These are phyloP conservation scores for Wickerhamomyces chaumierensis DNA, from an alignment of 805 yeast species.

Conservation along the genomic window DNA sequence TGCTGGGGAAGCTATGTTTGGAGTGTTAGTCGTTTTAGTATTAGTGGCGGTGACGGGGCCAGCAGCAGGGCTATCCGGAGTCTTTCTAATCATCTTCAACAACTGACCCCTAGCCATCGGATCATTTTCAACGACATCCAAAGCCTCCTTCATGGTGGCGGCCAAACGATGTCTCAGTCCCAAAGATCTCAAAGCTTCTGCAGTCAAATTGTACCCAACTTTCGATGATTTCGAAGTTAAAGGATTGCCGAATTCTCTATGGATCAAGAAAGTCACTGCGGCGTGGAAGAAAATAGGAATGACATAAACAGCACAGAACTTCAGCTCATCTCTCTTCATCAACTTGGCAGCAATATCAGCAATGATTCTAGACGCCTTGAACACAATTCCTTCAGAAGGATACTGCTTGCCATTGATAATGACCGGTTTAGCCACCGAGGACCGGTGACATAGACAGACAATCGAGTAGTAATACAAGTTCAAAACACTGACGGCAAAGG, in stretches of 20 bases:
- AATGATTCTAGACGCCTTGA: conserved; percentile 72
- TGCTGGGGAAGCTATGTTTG: not conserved
- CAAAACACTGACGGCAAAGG: conserved; percentile 44
- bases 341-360: conserved; percentile 50
- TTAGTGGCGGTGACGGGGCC: not conserved
- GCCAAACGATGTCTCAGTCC: conserved; percentile 46
- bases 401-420: conserved; percentile 19
- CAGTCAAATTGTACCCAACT: conserved; percentile 22
- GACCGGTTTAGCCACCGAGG: conserved; percentile 40
- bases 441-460: conserved; percentile 60
- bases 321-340: conserved; percentile 35
- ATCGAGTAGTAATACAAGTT: conserved; percentile 64
- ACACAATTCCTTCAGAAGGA: conserved; percentile 48
- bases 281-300: conserved; percentile 55
- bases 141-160: conserved; percentile 36
- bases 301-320: conserved; percentile 44
- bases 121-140: conserved; percentile 31
- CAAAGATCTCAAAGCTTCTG: conserved; percentile 23
- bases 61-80: not conserved
- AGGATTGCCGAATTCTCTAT: conserved; percentile 32
- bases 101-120: conserved; percentile 16
- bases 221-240: conserved; percentile 26
- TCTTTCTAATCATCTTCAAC: conserved; percentile 10
- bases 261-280: conserved; percentile 60
- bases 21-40: conserved; percentile 2